Conservation (phyloP, 2,329 filamentous ascomycete species). For the Pseudofabraea citricarpa region DNA sequence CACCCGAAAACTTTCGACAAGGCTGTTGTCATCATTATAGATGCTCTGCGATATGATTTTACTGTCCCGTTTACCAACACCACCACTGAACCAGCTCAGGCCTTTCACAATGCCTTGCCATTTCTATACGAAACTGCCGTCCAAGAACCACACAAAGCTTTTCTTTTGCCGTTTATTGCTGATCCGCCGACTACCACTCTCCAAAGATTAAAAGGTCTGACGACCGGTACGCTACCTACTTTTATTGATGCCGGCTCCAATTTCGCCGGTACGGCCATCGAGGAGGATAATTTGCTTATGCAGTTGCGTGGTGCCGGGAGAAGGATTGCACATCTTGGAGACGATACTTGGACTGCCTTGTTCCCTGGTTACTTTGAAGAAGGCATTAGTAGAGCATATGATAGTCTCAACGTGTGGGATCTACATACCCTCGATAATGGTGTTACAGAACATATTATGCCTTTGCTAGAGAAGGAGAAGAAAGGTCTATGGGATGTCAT, state of each 20-base stretch:
- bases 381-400: constrained; percentile 82
- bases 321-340: constrained; percentile 88
- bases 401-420: constrained; percentile 98
- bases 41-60: constrained; percentile 95
- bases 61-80: constrained; percentile 68
- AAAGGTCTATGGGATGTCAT: constrained; percentile 83
- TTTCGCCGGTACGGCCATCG: constrained; percentile 91
- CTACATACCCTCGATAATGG: constrained; percentile 95
- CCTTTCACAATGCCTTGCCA: constrained; percentile 85
- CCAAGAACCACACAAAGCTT: constrained; percentile 72
- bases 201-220: constrained; percentile 88
- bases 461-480: constrained; percentile 64
- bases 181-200: constrained; percentile 93
- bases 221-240: constrained; percentile 89
- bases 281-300: constrained; percentile 77
- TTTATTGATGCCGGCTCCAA: constrained; percentile 93
- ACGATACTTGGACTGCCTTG: constrained; percentile 92
- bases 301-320: constrained; percentile 62
- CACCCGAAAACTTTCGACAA: constrained; percentile 91
- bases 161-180: constrained; percentile 91
- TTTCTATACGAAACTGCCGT: constrained; percentile 80
- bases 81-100: constrained; percentile 35
- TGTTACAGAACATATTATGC: constrained; percentile 85
- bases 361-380: constrained; percentile 92
- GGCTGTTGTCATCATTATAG: constrained; percentile 84